phyloP scores from a whole-genome alignment of 2,329 filamentous ascomycete genomes.

The Didymellaceae sp. region DNA sequence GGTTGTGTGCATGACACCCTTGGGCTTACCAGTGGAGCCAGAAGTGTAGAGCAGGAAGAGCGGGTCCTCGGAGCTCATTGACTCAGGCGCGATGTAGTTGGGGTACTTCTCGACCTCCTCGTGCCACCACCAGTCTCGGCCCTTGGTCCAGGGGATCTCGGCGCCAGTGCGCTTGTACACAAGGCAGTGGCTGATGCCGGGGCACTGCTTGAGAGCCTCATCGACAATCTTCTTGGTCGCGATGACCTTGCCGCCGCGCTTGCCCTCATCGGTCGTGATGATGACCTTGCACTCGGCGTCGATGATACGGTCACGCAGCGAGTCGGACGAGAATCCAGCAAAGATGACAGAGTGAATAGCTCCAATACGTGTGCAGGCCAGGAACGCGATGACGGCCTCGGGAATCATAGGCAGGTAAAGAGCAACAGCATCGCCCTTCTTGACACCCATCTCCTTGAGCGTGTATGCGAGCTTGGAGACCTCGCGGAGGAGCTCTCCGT shows the following conservation, averaged over 20 bases:
- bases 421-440: constrained; percentile 95
- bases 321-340: constrained; percentile 96
- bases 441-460: constrained; percentile 92
- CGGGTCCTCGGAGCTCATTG: constrained; percentile 92
- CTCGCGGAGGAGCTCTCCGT: constrained; percentile 89
- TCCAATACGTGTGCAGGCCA: constrained; percentile 90
- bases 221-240: constrained; percentile 99
- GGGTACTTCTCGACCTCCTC: constrained; percentile 98
- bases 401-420: constrained; percentile 99
- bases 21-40: constrained; percentile 96
- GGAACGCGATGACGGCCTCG: constrained; percentile 87
- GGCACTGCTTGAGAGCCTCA: constrained; percentile 95
- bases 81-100: constrained; percentile 85
- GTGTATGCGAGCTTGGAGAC: constrained; percentile 87
- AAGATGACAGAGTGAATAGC: constrained; percentile 98
- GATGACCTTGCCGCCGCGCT: constrained; percentile 96
- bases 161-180: constrained; percentile 96
- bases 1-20: constrained; percentile 98
- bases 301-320: constrained; percentile 90
- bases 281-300: constrained; percentile 91
- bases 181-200: constrained; percentile 81
- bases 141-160: constrained; percentile 87
- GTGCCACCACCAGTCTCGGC: constrained; percentile 97
- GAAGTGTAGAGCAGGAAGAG: constrained; percentile 98
- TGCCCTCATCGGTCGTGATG: constrained; percentile 97